A percentile compares a stretch with the other conserved stretches of the same genome.
Evolutionary conservation across 208 protist genomes (phyloP).

Genomic region (Phytomonas sp.): DNA sequence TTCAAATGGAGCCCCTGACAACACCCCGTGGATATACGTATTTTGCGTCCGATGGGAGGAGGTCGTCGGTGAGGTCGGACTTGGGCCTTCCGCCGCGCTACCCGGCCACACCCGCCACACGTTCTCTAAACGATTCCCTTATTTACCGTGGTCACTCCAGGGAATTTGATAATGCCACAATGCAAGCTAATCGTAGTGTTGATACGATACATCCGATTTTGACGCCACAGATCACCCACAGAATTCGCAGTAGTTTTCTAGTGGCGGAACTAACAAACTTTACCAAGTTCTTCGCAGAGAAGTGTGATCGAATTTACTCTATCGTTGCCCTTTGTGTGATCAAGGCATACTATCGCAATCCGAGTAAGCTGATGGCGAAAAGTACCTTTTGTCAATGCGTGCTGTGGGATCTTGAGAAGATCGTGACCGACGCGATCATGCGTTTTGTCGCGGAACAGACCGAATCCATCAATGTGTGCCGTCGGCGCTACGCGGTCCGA

Average conservation of each 20-base stretch:
- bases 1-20: not conserved
- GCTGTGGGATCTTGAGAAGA: slow-evolving; percentile 43
- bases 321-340: slow-evolving; percentile 76
- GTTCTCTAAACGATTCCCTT: not conserved
- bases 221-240: not conserved
- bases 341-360: slow-evolving; percentile 35
- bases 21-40: not conserved
- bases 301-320: slow-evolving; percentile 78
- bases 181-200: not conserved
- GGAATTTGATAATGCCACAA: not conserved
- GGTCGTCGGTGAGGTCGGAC: not conserved
- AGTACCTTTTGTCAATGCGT: slow-evolving; percentile 66
- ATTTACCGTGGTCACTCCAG: not conserved
- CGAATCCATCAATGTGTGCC: slow-evolving; percentile 65
- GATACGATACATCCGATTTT: not conserved
- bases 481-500: slow-evolving; percentile 48
- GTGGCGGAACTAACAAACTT: slow-evolving; percentile 37
- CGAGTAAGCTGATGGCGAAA: slow-evolving; percentile 21
- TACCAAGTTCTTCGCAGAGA: slow-evolving; percentile 44
- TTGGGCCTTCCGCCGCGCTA: slow-evolving; percentile 7
- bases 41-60: not conserved
- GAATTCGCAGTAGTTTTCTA: slow-evolving; percentile 27
- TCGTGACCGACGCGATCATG: slow-evolving; percentile 50
- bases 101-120: not conserved
- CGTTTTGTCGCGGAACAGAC: slow-evolving; percentile 80